Evolutionary conservation across 1,284 basidiomycete species (phyloP).

Genomic region (Boletus holoroseus): DNA sequence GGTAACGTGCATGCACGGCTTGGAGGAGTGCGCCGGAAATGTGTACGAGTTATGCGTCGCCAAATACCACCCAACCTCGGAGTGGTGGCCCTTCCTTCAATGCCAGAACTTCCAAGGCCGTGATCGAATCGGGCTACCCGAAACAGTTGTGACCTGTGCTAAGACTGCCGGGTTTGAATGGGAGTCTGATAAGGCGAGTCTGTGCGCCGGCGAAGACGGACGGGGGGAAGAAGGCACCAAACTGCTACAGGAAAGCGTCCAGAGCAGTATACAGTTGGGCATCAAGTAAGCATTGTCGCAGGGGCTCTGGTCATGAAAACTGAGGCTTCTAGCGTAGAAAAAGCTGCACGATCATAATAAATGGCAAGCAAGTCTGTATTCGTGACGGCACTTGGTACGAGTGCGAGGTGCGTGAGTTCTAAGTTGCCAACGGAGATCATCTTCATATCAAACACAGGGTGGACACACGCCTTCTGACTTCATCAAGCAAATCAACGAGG

Average conservation of each 20-base stretch:
- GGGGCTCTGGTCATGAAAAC: conserved; percentile 3
- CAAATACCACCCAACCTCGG: conserved; percentile 46
- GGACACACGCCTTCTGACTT: conserved; percentile 74
- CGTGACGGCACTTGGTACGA: conserved; percentile 77
- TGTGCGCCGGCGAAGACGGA: conserved; percentile 57
- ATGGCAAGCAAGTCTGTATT: conserved; percentile 62
- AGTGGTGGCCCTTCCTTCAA: conserved; percentile 70
- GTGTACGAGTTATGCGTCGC: conserved; percentile 77
- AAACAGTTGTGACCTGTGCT: conserved; percentile 65
- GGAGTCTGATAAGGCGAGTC: conserved; percentile 53
- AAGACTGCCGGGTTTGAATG: conserved; percentile 61
- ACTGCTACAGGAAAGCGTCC: conserved; percentile 58
- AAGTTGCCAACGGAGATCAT: conserved; percentile 23
- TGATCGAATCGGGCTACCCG: conserved; percentile 58
- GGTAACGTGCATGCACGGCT: conserved; percentile 74
- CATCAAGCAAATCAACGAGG: conserved; percentile 70
- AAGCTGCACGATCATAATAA: conserved; percentile 82
- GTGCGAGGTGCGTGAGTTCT: conserved; percentile 63
- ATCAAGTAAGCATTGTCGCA: conserved; percentile 47
- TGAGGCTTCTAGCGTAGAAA: conserved; percentile 43
- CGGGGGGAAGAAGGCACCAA: conserved; percentile 54
- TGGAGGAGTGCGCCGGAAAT: conserved; percentile 79
- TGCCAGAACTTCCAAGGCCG: conserved; percentile 73
- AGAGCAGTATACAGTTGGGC: conserved; percentile 42
- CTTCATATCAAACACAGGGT: conserved; percentile 43